Evolutionary conservation across 2,329 filamentous ascomycete genomes (phyloP), one percentile per base, ranked within the genome.

Genomic region (Colletotrichum scovillei): DNA sequence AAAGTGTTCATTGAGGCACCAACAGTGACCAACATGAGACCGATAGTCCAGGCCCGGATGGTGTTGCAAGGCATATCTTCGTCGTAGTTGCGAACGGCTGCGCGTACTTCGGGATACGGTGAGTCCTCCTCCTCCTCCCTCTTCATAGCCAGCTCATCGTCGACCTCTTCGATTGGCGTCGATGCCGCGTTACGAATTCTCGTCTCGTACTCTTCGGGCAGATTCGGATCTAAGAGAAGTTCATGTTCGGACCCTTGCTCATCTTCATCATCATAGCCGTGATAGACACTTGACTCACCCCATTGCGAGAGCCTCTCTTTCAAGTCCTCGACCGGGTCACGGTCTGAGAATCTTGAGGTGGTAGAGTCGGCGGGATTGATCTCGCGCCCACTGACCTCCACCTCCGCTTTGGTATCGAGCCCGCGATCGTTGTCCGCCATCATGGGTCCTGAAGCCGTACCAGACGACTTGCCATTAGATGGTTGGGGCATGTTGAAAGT

Each of bases 31-130:
- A 92, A 84, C 4, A 82, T 75, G 64, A 92, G 76, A 4, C 91
- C 91, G 73, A 93, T 92, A 1, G 85, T 85, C 91, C 91, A 93
- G 22, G 90, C 91, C 55, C 91, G 86, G 35, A 92, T 83, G 0
- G 92, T 93, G 79, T 91, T 92, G 82, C 90, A 91, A 1, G 91
- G 91, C 30, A 92, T 78, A 59, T 91, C 88, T 76, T 92, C 88
- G 78, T 93, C 91, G 76, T 89, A 90, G 78, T 92, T 92, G 65
- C 85, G 85, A 3, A 92, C 90, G 8, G 91, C 90, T 42, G 91
- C 90, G 59, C 89, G 86, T 62, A 92, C 91, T 80, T 93, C 91
- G 32, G 91, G 88, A 77, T 93, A 93, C 0, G 91, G 91, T 2
- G 91, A 93, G 78, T 91, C 84, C 72, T 91, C 88, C 35, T 83